Conservation (phyloP, 805 yeast species). For the Metschnikowia rubicola region DNA sequence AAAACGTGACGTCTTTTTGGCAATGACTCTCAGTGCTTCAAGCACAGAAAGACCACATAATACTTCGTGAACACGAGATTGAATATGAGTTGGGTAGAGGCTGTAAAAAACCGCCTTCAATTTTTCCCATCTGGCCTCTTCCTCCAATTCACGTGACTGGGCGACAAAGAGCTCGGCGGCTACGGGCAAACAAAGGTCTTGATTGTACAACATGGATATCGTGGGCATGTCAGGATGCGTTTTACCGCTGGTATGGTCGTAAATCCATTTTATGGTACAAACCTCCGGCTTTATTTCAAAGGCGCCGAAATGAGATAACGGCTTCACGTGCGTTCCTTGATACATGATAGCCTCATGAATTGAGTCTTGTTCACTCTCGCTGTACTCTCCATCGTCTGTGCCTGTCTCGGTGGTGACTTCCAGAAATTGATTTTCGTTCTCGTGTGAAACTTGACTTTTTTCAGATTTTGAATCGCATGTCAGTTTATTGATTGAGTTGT, state of each 20-base stretch:
- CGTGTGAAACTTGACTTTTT: no score
- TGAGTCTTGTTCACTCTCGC: no score
- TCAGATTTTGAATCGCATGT: no score
- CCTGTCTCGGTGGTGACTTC: no score
- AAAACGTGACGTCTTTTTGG: background rate
- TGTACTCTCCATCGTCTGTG: no score
- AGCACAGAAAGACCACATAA: background rate
- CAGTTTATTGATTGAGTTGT: no score
- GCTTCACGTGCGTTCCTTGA: background rate
- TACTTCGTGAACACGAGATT: background rate
- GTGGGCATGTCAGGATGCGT: slow-evolving; percentile 3
- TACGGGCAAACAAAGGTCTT: slow-evolving; percentile 1
- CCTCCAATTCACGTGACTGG: background rate
- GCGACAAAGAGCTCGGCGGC: slow-evolving; percentile 1
- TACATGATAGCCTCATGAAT: background rate
- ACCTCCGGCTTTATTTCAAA: background rate
- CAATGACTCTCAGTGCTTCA: slow-evolving; percentile 4
- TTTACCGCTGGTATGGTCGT: slow-evolving; percentile 3
- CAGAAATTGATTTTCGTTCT: no score
- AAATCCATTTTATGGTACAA: background rate
- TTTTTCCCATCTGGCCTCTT: slow-evolving; percentile 6
- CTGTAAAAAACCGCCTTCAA: slow-evolving; percentile 4
- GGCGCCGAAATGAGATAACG: background rate
- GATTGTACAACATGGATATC: slow-evolving; percentile 5
- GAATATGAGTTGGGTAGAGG: background rate